These are phyloP conservation scores for Smittium culicis DNA, from an alignment of 371 early-diverging fungal genomes.

Conservation along the genomic window DNA sequence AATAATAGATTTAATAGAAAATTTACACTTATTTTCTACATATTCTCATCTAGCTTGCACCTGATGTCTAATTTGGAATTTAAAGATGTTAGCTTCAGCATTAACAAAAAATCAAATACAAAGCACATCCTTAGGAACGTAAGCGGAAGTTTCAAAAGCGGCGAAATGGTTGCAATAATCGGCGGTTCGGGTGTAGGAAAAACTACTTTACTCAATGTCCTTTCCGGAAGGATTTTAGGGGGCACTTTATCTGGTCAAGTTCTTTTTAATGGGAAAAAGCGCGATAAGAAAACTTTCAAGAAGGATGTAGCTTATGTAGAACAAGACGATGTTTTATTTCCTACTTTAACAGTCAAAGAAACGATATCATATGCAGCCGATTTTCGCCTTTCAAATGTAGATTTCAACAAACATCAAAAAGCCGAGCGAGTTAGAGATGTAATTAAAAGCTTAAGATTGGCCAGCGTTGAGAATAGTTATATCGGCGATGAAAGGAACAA, in stretches of 20 bases:
- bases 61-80: constrained; percentile 17
- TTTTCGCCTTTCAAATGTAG: constrained; percentile 47
- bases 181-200: constrained; percentile 68
- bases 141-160: constrained; percentile 31
- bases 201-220: constrained; percentile 42
- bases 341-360: constrained; percentile 39
- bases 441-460: constrained; percentile 44
- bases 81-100: constrained; percentile 22
- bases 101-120: constrained; percentile 18
- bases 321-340: constrained; percentile 27
- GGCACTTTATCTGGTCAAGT: constrained; percentile 47
- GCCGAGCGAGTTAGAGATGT: constrained; percentile 38
- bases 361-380: constrained; percentile 44
- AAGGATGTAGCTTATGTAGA: constrained; percentile 45
- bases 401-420: constrained; percentile 34
- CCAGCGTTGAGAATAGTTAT: constrained; percentile 39
- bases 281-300: constrained; percentile 40
- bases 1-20: too few relatives aligned
- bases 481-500: constrained; percentile 52
- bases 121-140: constrained; percentile 10
- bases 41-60: too few relatives aligned
- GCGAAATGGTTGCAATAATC: constrained; percentile 52
- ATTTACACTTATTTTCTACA: too few relatives aligned
- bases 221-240: constrained; percentile 36
- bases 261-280: constrained; percentile 42